Conservation (phyloP, 164 flowering plant genomes). For the Malania oleifera region DNA sequence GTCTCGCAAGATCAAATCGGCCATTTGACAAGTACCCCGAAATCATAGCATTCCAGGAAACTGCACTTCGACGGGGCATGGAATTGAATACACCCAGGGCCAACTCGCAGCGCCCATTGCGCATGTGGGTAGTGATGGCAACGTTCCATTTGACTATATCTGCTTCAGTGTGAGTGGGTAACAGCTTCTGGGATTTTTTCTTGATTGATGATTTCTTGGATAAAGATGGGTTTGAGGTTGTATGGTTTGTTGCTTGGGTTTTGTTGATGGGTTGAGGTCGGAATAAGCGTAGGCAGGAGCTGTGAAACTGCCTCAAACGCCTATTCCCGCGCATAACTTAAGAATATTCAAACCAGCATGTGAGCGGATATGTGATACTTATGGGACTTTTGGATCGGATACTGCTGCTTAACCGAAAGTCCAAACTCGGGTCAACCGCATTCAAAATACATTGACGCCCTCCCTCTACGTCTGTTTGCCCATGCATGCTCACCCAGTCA, state of each 20-base stretch:
- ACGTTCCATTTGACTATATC: conserved; percentile 56
- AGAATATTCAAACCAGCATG: neutral
- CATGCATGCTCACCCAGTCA: too few relatives aligned
- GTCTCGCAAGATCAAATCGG: conserved; percentile 39
- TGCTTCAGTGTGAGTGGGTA: conserved; percentile 18
- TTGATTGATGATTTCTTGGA: conserved; percentile 15
- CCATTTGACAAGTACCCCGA: conserved; percentile 58
- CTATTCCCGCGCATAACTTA: conserved; percentile 24
- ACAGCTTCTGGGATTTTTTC: conserved; percentile 8
- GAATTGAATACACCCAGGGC: conserved; percentile 51
- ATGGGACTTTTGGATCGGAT: too few relatives aligned
- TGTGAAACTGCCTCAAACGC: conserved; percentile 16
- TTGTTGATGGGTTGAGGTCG: neutral
- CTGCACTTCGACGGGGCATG: conserved; percentile 56
- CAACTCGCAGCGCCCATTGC: conserved; percentile 41
- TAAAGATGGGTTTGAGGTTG: conserved; percentile 6
- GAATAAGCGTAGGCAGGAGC: conserved; percentile 6
- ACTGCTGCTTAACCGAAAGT: too few relatives aligned
- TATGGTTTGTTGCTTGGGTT: neutral
- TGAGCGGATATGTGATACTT: too few relatives aligned
- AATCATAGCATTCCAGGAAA: conserved; percentile 75
- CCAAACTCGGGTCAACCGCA: too few relatives aligned
- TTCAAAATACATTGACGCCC: too few relatives aligned
- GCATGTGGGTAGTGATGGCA: conserved; percentile 58
- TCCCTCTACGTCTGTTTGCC: too few relatives aligned